A percentile compares a stretch with the other conserved stretches of the same genome.
phyloP scores from a whole-genome alignment of 257 asterid species.

The Salvia splendens region DNA sequence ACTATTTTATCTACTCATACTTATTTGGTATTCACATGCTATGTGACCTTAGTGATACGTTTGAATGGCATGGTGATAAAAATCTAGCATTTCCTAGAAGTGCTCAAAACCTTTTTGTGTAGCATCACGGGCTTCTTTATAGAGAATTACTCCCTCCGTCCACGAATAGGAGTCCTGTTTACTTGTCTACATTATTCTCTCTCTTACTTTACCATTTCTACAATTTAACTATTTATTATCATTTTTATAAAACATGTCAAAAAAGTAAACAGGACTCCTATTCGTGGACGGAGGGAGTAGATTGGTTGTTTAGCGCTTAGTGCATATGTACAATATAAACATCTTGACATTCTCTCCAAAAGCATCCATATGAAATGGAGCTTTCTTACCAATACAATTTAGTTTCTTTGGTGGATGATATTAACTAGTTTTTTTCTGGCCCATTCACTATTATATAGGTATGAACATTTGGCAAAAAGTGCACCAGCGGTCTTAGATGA shows the following conservation, averaged over 20 bases:
- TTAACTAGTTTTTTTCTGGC: constrained; percentile 25
- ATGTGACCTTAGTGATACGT: neutral
- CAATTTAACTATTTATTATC: too few relatives aligned
- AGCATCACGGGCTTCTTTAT: neutral
- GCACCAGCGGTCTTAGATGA: constrained; percentile 95
- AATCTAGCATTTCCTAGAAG: neutral
- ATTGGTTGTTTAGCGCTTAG: constrained; percentile 23
- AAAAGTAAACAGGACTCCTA: too few relatives aligned
- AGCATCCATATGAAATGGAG: constrained; percentile 6
- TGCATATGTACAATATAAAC: constrained; percentile 1
- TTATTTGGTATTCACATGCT: constrained; percentile 6
- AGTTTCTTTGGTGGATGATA: constrained; percentile 26
- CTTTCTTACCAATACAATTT: constrained; percentile 6
- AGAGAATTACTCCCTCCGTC: too few relatives aligned
- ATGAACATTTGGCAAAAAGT: constrained; percentile 92
- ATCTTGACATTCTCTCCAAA: constrained; percentile 18
- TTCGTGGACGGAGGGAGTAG: too few relatives aligned
- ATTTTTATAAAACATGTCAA: too few relatives aligned
- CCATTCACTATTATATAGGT: constrained; percentile 54
- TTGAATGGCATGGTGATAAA: constrained; percentile 21
- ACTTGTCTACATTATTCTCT: too few relatives aligned
- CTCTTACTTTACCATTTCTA: too few relatives aligned
- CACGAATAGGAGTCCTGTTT: too few relatives aligned
- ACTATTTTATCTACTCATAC: neutral
- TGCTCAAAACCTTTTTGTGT: constrained; percentile 17